Conservation (phyloP, 257 asterid genomes). For the Fraxinus americana region DNA sequence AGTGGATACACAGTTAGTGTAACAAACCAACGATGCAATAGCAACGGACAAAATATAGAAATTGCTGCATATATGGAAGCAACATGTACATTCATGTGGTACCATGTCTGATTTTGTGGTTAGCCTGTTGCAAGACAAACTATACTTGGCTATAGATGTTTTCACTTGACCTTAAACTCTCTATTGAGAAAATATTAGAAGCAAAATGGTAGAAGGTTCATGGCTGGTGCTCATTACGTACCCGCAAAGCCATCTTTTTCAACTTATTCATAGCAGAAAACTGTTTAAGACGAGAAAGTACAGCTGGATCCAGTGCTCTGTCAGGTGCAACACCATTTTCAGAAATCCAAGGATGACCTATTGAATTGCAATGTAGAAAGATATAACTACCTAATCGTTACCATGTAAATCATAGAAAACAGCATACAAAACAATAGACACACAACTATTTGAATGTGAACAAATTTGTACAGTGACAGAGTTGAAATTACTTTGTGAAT, state of each 20-base stretch:
- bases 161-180: conserved; percentile 19
- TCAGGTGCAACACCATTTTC: conserved; percentile 88
- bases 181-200: not conserved
- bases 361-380: conserved; percentile 12
- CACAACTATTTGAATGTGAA: not conserved
- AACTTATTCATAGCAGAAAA: conserved; percentile 82
- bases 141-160: conserved; percentile 15
- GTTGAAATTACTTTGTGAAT: not conserved
- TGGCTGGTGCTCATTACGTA: conserved; percentile 32
- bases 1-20: not conserved
- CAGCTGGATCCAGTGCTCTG: conserved; percentile 75
- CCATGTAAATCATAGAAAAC: conserved; percentile 8
- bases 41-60: not conserved
- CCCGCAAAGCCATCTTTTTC: conserved; percentile 91
- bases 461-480: not conserved
- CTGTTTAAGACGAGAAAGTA: conserved; percentile 76
- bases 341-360: conserved; percentile 85
- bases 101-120: not conserved
- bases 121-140: not conserved
- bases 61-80: conserved; percentile 4
- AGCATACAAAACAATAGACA: not conserved
- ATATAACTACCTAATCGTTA: conserved; percentile 17
- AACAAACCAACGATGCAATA: not conserved
- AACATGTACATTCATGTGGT: conserved; percentile 2
- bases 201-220: not conserved